Conservation (phyloP, 805 yeast genomes). For the Alloascoidea africana region DNA sequence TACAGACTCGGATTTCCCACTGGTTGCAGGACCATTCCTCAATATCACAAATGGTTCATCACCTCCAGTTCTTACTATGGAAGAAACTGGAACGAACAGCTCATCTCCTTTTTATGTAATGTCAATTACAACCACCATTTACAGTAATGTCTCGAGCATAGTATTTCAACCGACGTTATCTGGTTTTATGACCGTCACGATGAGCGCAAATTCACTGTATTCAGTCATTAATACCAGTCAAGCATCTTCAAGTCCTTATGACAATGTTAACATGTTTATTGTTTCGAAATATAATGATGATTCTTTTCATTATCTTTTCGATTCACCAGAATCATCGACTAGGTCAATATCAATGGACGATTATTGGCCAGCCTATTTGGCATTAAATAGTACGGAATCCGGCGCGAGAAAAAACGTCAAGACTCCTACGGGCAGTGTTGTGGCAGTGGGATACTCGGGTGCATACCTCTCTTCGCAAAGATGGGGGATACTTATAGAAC, state of each 20-base stretch:
- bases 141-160: background rate
- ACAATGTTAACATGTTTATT: background rate
- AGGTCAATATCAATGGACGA: too few relatives aligned
- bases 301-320: background rate
- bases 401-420: conserved; percentile 27
- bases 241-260: background rate
- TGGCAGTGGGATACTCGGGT: conserved; percentile 44
- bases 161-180: background rate
- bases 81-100: too few relatives aligned
- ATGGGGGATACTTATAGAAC: conserved; percentile 72
- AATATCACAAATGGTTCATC: too few relatives aligned
- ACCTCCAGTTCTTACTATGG: too few relatives aligned
- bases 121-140: background rate
- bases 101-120: background rate
- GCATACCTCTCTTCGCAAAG: conserved; percentile 18
- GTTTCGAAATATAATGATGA: background rate
- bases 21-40: too few relatives aligned
- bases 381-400: conserved; percentile 4
- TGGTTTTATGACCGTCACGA: background rate
- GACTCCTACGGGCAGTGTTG: conserved; percentile 20
- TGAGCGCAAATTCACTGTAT: background rate
- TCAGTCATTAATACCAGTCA: background rate
- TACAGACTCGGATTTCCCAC: too few relatives aligned
- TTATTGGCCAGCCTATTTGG: background rate
- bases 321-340: background rate